A percentile compares a stretch with the other conserved stretches of the same genome.
Evolutionary conservation across 768 basidiomycete genomes (phyloP).

Genomic region (Pleurotus sapidus): DNA sequence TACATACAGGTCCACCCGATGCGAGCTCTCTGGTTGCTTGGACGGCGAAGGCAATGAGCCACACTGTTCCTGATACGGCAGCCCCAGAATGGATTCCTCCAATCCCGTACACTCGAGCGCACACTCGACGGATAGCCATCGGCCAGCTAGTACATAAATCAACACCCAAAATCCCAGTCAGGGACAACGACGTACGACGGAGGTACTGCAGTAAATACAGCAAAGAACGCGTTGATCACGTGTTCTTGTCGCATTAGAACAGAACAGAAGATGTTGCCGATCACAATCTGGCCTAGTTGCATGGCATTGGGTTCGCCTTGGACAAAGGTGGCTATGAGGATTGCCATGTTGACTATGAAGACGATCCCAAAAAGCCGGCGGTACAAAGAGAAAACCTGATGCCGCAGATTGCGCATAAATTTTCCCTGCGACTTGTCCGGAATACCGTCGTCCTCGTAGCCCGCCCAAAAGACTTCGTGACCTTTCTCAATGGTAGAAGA

Average conservation of each 20-base stretch:
- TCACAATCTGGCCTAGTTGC: constrained; percentile 35
- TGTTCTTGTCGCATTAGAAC: constrained; percentile 48
- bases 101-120: constrained; percentile 52
- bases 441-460: constrained; percentile 45
- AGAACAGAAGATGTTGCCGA: constrained; percentile 40
- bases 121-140: constrained; percentile 39
- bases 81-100: constrained; percentile 55
- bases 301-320: constrained; percentile 30
- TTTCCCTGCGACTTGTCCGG: constrained; percentile 50
- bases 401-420: constrained; percentile 46
- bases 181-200: constrained; percentile 18
- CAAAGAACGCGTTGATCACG: constrained; percentile 51
- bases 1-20: constrained; percentile 8
- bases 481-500: constrained; percentile 24
- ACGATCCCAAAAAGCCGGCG: constrained; percentile 53
- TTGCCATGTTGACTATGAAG: constrained; percentile 46
- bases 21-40: constrained; percentile 36
- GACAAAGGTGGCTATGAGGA: constrained; percentile 39
- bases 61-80: constrained; percentile 49
- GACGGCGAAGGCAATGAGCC: constrained; percentile 47
- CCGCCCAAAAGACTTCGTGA: constrained; percentile 43
- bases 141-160: constrained; percentile 23
- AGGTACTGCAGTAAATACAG: constrained; percentile 37
- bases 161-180: not conserved
- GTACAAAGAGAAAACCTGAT: constrained; percentile 45